Evolutionary conservation across 2,329 filamentous ascomycete species (phyloP), one percentile per base, ranked within the genome.

Genomic region (Xylaria sp.): DNA sequence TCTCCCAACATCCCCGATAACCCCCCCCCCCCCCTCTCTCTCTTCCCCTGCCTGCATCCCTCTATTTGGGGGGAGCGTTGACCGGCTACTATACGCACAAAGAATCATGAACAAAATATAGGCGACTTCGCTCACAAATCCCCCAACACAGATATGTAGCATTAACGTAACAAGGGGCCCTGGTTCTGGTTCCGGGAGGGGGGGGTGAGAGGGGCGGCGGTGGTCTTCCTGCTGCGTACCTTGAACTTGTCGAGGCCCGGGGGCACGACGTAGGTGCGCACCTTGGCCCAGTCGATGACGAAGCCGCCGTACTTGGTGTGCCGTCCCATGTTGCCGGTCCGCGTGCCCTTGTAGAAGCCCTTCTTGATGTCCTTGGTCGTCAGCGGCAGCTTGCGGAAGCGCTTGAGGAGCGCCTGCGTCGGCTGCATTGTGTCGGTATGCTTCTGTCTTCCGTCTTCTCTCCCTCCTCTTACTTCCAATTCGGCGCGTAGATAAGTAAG

Each of bases 291-390:
- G 63, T 97, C 89, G 63, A 97, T 87, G 43, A 86, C 72, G 74
- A 94, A 99, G 46, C 87, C 87, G 73, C 93, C 94, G 70, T 86
- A 84, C 71, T 90, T 89, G 50, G 90, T 92, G 76, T 95, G 91
- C 13, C 79, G 76, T 72, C 94, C 94, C 86, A 95, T 92, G 39
- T 89, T 86, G 1, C 94, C 94, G 1, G 91, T 88, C 43, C 92
- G 83, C 66, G 89, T 97, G 71, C 94, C 94, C 81, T 97, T 97
- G 85, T 99, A 99, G 84, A 88, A 99, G 64, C 92, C 93, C 70
- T 91, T 91, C 72, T 89, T 90, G 71, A 93, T 88, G 74, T 94
- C 88, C 77, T 99, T 99, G 63, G 93, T 96, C 11, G 91, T 97
- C 68, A 99, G 84, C 48, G 83, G 81, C 54, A 92, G 79, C 69